Evolutionary conservation across 768 basidiomycete species (phyloP), one percentile per base, ranked within the genome.

Genomic region (Rossbeevera mucosa): DNA sequence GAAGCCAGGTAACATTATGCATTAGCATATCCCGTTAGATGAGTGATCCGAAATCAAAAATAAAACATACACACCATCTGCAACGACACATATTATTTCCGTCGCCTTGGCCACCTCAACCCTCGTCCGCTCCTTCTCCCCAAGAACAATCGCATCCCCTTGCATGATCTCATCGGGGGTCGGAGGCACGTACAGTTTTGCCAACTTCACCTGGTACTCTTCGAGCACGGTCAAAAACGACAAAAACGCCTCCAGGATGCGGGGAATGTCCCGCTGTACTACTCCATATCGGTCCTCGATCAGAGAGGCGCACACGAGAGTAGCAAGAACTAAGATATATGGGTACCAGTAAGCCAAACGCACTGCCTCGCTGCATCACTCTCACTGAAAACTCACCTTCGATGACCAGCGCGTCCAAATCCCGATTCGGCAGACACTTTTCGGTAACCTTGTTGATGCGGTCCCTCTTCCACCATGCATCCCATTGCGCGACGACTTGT

Each of bases 251-350:
- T 94, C 91, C 3, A 94, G 66, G 25, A 91, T 82, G 53, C 81
- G 83, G 0, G 91, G 86, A 18, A 91, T 88, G 63, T 94, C 92
- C 11, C 87, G 76, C 64, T 94, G 92, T 12, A 92, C 88, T 29
- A 85, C 80, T 20, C 91, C 91, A 62, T 85, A 92, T 18, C 78
- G 76, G 70, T 94, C 91, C 65, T 93, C 92, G 1, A 75, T 74
- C 13, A 94, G 71, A 4, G 91, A 93, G 0, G 84, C 81, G 53
- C 83, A 86, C 7, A 80, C 76, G 7, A 93, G 72, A 45, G 78
- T 76, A 1, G 86, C 79, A 4, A 94, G 73, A 5, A 81, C 42
- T 72, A 70, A 5, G 18, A 11, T n/a, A 9, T 18, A 38, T 38
- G 9, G 14, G n/a, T 7, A 13, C 21, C 7, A 14, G 7, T 43